Base-by-base conservation (phyloP, 345 rosid species). In the Acer yangbiense region DNA sequence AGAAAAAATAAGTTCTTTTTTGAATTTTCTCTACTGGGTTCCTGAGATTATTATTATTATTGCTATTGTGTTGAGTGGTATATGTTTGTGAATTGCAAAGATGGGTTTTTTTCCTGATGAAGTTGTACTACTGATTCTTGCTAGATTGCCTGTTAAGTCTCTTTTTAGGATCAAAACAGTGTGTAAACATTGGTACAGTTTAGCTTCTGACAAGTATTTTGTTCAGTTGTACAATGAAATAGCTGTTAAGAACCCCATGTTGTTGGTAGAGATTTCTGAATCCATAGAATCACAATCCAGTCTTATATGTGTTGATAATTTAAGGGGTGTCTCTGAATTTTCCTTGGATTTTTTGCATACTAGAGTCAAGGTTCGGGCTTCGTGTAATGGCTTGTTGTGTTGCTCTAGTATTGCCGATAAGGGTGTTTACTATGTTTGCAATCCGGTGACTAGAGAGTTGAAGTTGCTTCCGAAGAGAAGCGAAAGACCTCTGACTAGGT, bases 331-430 rank as follows among this genome's bases (percentile, higher is more conserved):
- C 0, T 85, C 89, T 65, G 93, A 90, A 76, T 83, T 93, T 65
- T 87, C 95, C 8, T 85, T 95, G 65, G 88, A 80, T 85, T 95
- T 95, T 79, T 68, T 95, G 74, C 85, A 84, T 65, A 97, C 87
- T 58, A 87, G 97, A 76, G 93, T 95, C 44, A 89, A 83, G 69
- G 86, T 95, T 48, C 92, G 98, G 81, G 94, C 88, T 13, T 95
- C 95, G 0, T 90, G 96, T 84, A 92, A 93, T 76, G 99, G 99
- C 68, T 83, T 92, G 72, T 78, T 95, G 84, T 92, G 97, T 76
- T 95, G 98, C 82, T 90, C 98, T n/a, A 90, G 95, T 68, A 85
- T 93, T 16, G 94, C 91, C 43, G 90, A 89, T 44, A 95, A 86
- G 84, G 95, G 94, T 73, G 87, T 88, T 83, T 92, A 88, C 68